Evolutionary conservation across 2,329 filamentous ascomycete species (phyloP).

Genomic region (Trichoderma sp.): DNA sequence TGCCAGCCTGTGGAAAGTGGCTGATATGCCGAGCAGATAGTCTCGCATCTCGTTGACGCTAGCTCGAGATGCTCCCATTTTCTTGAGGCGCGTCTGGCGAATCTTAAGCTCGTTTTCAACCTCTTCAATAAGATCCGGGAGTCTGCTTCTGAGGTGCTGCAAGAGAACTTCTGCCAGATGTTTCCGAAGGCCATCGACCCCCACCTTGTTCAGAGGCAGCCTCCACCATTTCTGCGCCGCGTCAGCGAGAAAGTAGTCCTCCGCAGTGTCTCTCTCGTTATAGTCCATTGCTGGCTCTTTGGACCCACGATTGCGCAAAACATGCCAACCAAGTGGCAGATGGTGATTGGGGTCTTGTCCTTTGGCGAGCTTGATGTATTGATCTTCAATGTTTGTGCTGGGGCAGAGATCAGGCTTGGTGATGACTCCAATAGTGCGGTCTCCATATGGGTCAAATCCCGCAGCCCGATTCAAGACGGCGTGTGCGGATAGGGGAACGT

Average conservation of each 20-base stretch:
- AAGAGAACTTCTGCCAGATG: background rate
- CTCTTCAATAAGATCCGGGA: background rate
- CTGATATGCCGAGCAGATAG: conserved; percentile 41
- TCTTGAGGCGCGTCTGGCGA: conserved; percentile 21
- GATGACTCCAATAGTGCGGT: conserved; percentile 56
- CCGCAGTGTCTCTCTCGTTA: background rate
- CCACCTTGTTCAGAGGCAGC: background rate
- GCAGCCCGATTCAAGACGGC: conserved; percentile 54
- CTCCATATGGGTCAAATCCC: conserved; percentile 31
- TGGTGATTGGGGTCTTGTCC: conserved; percentile 44
- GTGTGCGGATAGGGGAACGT: conserved; percentile 47
- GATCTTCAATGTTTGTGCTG: conserved; percentile 32
- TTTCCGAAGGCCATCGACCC: background rate
- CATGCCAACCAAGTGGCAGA: conserved; percentile 52
- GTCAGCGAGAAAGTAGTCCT: conserved; percentile 25
- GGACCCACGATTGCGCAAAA: conserved; percentile 49
- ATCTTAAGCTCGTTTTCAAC: background rate
- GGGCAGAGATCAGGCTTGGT: conserved; percentile 53
- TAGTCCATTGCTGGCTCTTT: background rate
- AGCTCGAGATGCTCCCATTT: conserved; percentile 25
- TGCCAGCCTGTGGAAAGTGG: conserved; percentile 39
- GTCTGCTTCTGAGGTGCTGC: background rate
- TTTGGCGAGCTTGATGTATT: conserved; percentile 45
- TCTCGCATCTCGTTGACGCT: conserved; percentile 33
- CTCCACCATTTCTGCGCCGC: background rate